phyloP scores from a whole-genome alignment of 2,329 filamentous ascomycete species.

The Calonectria naviculata region DNA sequence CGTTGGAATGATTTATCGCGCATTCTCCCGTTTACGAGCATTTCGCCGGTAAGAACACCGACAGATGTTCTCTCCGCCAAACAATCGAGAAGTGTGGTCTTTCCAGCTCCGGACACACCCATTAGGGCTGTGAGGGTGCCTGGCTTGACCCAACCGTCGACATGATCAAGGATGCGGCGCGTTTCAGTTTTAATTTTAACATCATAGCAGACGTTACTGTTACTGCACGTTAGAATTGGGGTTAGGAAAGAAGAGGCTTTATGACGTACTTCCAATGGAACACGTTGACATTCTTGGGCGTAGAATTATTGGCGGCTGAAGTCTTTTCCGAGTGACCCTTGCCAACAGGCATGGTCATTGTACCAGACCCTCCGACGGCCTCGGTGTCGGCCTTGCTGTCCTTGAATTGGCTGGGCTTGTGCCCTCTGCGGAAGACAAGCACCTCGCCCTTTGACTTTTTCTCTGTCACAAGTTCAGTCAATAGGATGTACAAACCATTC shows the following conservation, averaged over 20 bases:
- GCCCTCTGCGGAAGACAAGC: slow-evolving; percentile 76
- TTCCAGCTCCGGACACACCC: slow-evolving; percentile 93
- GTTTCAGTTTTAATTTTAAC: slow-evolving; percentile 81
- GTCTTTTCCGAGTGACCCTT: background rate
- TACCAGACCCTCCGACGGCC: background rate
- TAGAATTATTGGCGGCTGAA: background rate
- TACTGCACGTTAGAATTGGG: background rate
- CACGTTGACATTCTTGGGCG: background rate
- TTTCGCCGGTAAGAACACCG: slow-evolving; percentile 88
- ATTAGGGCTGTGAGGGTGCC: slow-evolving; percentile 90
- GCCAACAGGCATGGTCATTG: background rate
- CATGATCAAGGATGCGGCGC: slow-evolving; percentile 82
- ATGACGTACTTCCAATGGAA: background rate
- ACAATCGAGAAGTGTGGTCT: slow-evolving; percentile 89
- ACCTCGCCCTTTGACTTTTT: slow-evolving; percentile 82
- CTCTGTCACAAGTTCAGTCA: slow-evolving; percentile 72
- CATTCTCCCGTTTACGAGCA: slow-evolving; percentile 73
- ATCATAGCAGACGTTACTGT: slow-evolving; percentile 77
- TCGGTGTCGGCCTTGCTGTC: background rate
- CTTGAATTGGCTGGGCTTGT: slow-evolving; percentile 57
- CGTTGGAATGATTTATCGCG: slow-evolving; percentile 88
- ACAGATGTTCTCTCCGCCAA: slow-evolving; percentile 88
- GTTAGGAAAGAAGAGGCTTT: too few relatives aligned
- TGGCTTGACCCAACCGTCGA: slow-evolving; percentile 94
- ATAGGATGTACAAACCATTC: slow-evolving; percentile 68